Evolutionary conservation across 768 basidiomycete species (phyloP), one percentile per base, ranked within the genome.

Genomic region (Phaffia tasmanica): DNA sequence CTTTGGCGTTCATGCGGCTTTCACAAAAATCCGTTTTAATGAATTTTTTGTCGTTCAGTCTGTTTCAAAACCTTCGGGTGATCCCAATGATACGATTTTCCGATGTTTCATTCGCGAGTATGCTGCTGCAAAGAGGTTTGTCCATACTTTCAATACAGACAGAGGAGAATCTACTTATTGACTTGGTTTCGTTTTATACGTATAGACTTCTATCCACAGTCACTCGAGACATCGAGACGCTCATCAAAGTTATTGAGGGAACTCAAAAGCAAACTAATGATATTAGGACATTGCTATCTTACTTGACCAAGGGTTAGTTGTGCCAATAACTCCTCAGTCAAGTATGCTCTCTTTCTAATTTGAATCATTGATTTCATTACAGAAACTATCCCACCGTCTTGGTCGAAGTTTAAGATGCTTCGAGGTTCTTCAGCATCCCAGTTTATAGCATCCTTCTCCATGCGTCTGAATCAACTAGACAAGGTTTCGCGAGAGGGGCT

Each of bases 251-350:
- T 53, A 92, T 89, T 76, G 81, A 84, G 72, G 93, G 92, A 60
- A 83, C 83, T 70, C 78, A 90, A 61, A 95, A 95, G 80, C 93
- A 95, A 76, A 98, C 94, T 0, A 99, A 99, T 74, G 89, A 95
- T 73, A 79, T 94, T 32, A 85, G 95, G n/a, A 84, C 83, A 4
- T 79, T 99, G 30, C 87, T 98, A 85, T 88, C 88, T 71, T 81
- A 85, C 47, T 78, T 94, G 66, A 92, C 86, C 16, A 95, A 94
- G 81, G 92, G 93, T 86, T 70, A 57, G 78, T 73, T 16, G n/a
- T 29, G 27, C 16, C 50, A 23, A 18, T 18, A 16, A 25, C 19
- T 53, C 29, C 48, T 42, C 16, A 18, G n/a, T 32, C 60, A 30
- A 66, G 14, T 27, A 27, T 18, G n/a, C 18, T 21, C 35, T n/a